These are phyloP conservation scores for Verticillium nonalfalfae DNA, from an alignment of 2,329 filamentous ascomycete genomes.

Conservation along the genomic window DNA sequence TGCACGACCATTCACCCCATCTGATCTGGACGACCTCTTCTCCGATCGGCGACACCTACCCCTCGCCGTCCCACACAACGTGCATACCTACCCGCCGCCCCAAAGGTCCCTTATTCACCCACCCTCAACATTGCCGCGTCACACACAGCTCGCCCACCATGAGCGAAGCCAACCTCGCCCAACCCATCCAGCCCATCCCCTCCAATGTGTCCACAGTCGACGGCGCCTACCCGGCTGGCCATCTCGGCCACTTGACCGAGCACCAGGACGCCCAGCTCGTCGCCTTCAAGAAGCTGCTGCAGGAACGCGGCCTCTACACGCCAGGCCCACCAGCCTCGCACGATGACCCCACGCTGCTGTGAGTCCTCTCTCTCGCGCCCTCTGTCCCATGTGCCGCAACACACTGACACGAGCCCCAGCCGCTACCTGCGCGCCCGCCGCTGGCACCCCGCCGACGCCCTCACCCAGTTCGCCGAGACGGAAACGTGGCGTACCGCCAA, in stretches of 20 bases:
- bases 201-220: slow-evolving; percentile 16
- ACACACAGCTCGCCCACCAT: background rate
- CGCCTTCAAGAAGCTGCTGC: slow-evolving; percentile 65
- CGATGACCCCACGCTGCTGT: slow-evolving; percentile 69
- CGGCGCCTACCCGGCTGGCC: slow-evolving; percentile 64
- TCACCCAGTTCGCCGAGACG: slow-evolving; percentile 78
- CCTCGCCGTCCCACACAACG: background rate
- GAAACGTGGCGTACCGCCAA: slow-evolving; percentile 82
- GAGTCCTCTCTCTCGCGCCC: slow-evolving; percentile 22
- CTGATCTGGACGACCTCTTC: too few species aligned
- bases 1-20: too few species aligned
- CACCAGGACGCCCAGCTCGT: slow-evolving; percentile 61
- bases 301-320: slow-evolving; percentile 58
- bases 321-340: slow-evolving; percentile 54
- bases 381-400: background rate
- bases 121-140: background rate
- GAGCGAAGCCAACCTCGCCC: background rate
- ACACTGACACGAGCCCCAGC: slow-evolving; percentile 31
- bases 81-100: background rate
- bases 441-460: slow-evolving; percentile 72
- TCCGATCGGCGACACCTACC: too few species aligned
- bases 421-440: slow-evolving; percentile 81
- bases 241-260: slow-evolving; percentile 68
- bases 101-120: background rate
- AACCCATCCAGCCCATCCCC: background rate